Base-by-base conservation (phyloP, 352 stramenopile species). In the Lagenidium sp. region DNA sequence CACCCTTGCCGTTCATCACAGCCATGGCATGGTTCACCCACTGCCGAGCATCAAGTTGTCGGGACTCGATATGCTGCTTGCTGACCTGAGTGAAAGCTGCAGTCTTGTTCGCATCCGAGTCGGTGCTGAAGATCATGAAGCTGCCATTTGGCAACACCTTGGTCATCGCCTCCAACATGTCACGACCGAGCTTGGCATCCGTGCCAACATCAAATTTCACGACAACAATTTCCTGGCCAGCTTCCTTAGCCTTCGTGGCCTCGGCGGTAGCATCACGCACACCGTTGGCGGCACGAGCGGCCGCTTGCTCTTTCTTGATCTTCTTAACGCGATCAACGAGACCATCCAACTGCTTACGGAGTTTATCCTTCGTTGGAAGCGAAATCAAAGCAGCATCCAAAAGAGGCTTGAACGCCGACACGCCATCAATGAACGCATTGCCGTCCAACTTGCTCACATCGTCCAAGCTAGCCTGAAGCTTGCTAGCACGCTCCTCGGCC, bases 101-200 rank as follows among this genome's bases (percentile, higher is more conserved):
- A 35, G 74, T 93, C 74, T 98, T 98, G 58, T 95, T 91, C 44
- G 91, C 73, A 39, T 95, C 86, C 43, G 73, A 59, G 51, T 96
- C 77, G 6, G 95, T 71, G 43, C 92, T 95, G 55, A 98, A 87
- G 55, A 98, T 95, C 49, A 95, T 84, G 45, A 97, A 88, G 50
- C 85, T 87, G 15, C 88, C 90, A 13, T 85, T 85, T 7, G 82
- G 80, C 34, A 88, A 61, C 25, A 82, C 58, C 16, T 66, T 60
- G 26, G 47, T 63, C 51, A 97, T 95, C 26, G 93, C 77, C 59
- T 98, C 96, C 24, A 97, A 77, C 53, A 98, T 87, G 52, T 97
- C 94, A 47, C 95, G 85, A 29, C 83, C 91, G 48, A 98, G 68
- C 66, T 98, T 98, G 12, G 85, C 88, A 63, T 98, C 87, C 28